Base-by-base conservation (phyloP, 2,329 filamentous ascomycete species). In the Thyridium curvatum region DNA sequence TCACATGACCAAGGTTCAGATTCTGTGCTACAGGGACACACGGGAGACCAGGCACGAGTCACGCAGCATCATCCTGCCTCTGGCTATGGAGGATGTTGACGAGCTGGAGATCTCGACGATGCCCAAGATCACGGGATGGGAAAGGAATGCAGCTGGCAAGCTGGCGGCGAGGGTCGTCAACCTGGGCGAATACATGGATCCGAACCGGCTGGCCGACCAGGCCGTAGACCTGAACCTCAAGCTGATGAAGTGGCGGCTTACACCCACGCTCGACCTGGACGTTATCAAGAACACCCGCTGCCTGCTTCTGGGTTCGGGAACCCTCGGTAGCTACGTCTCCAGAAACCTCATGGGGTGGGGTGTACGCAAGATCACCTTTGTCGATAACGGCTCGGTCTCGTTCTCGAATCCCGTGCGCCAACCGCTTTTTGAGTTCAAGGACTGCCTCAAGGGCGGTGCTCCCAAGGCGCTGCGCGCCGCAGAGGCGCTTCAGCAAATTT, bases 241-340 rank as follows among this genome's bases (percentile, higher is more conserved):
- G 64, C 74, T 98, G 41, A 98, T 98, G 82, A 98, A 96, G 65
- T 98, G 93, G 93, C 82, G 93, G 30, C 88, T 98, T 52, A 87
- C 89, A 8, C 93, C 93, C 0, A 82, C 82, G 37, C 74, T 98
- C 31, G 77, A 97, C 56, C 76, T 98, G 9, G 89, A 96, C 21
- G 77, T 77, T 21, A 90, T 97, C 56, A 96, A 95, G 55, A 77
- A 83, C 41, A 91, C 88, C 4, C 94, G 82, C 55, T 98, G 93
- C 55, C 74, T 98, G 13, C 68, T 98, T 3, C 77, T 98, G 2
- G 93, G 93, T 4, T 89, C 93, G 1, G 93, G 93, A 12, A 98
- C 93, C 0, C 71, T 98, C 2, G 93, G 93, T 8, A 90, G 88
- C 44, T 97, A 97, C 56, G 90, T 98, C 15, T 88, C 90, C 10